Conservation (phyloP, 2,329 filamentous ascomycete genomes). For the Sordariomycetes sp. region DNA sequence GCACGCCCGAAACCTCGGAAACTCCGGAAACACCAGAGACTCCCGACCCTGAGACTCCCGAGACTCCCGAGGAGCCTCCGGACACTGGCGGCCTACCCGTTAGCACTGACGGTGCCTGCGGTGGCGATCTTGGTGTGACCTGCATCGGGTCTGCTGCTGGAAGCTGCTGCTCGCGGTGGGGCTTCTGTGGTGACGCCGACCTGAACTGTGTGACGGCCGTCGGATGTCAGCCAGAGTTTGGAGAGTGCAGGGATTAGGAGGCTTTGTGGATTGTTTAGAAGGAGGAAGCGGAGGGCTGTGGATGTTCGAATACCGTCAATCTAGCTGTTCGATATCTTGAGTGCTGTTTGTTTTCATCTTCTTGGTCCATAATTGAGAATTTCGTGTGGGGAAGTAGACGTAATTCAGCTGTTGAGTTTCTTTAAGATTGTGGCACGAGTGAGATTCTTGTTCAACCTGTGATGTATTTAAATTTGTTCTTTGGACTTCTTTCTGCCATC, state of each 20-base stretch:
- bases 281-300: not conserved
- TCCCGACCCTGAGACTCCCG: not conserved
- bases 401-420: too few species aligned
- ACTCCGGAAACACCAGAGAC: not conserved
- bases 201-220: slow-evolving; percentile 1
- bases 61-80: not conserved
- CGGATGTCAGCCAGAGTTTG: slow-evolving; percentile 3
- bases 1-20: not conserved
- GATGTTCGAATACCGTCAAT: too few species aligned
- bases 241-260: not conserved
- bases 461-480: too few species aligned
- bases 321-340: too few species aligned
- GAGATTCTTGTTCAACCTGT: too few species aligned
- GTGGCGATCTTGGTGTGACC: slow-evolving; percentile 16
- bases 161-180: slow-evolving; percentile 12
- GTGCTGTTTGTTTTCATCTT: too few species aligned
- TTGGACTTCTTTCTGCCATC: too few species aligned
- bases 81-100: slow-evolving; percentile 4
- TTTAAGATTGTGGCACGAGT: too few species aligned
- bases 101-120: slow-evolving; percentile 21
- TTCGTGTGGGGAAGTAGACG: too few species aligned
- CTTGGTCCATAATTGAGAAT: too few species aligned
- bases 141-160: slow-evolving; percentile 22
- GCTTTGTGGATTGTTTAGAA: not conserved
- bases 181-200: slow-evolving; percentile 10